Conservation (phyloP, 768 basidiomycete species). For the Suillus alpinus region DNA sequence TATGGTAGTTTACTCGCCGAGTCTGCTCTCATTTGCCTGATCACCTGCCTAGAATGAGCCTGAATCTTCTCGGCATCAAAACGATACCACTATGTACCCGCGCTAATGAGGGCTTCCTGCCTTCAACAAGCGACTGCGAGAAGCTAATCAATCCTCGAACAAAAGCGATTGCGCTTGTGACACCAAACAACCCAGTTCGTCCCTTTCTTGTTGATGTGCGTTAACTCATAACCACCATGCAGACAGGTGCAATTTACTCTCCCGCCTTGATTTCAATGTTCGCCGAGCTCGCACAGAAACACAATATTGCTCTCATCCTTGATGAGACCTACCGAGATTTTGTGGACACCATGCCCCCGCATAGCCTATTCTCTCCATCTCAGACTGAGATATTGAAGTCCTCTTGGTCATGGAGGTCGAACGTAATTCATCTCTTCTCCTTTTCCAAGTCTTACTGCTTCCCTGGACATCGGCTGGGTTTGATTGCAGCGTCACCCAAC, state of each 20-base stretch:
- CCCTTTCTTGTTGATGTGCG: not conserved
- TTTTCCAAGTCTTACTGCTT: conserved; percentile 80
- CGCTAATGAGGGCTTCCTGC: conserved; percentile 54
- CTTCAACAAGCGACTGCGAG: conserved; percentile 49
- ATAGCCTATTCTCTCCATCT: conserved; percentile 46
- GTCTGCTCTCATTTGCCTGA: not conserved
- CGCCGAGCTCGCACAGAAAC: conserved; percentile 50
- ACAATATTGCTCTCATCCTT: conserved; percentile 64
- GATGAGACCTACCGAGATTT: conserved; percentile 92
- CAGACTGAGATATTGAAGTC: conserved; percentile 1
- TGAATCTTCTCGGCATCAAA: conserved; percentile 60
- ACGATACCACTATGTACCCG: conserved; percentile 52
- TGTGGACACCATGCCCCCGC: conserved; percentile 49
- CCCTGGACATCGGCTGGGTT: conserved; percentile 82
- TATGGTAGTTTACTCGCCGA: conserved; percentile 20
- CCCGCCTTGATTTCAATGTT: conserved; percentile 56
- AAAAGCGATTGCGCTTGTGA: conserved; percentile 69
- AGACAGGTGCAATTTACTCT: conserved; percentile 73
- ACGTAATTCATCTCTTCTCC: conserved; percentile 69
- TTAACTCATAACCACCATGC: not conserved
- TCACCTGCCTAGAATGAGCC: conserved; percentile 52
- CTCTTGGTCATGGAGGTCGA: conserved; percentile 52
- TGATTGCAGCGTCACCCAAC: conserved; percentile 57
- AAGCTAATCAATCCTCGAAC: conserved; percentile 56
- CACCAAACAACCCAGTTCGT: conserved; percentile 73